Evolutionary conservation across 2,329 filamentous ascomycete genomes (phyloP).

Genomic region (Xylariaceae sp.): DNA sequence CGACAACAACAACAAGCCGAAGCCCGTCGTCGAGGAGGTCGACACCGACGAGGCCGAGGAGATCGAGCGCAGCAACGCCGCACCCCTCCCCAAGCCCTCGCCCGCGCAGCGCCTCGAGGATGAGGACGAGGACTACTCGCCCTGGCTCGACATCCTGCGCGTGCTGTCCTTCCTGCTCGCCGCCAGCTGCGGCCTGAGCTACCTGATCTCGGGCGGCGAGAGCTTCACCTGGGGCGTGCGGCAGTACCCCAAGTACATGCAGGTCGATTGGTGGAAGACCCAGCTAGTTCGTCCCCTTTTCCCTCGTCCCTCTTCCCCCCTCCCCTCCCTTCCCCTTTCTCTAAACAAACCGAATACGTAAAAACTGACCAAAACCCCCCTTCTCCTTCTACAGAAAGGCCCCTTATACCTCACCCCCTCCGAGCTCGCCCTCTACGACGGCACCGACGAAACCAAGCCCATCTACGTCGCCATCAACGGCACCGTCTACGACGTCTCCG

Average conservation of each 20-base stretch:
- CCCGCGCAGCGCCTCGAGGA: slow-evolving; percentile 43
- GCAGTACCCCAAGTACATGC: slow-evolving; percentile 59
- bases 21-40: slow-evolving; percentile 24
- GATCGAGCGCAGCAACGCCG: slow-evolving; percentile 16
- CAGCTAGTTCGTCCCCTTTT: slow-evolving; percentile 49
- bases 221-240: slow-evolving; percentile 63
- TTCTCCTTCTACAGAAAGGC: slow-evolving; percentile 45
- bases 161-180: slow-evolving; percentile 63
- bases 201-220: slow-evolving; percentile 68
- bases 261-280: slow-evolving; percentile 52
- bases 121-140: slow-evolving; percentile 53
- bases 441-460: slow-evolving; percentile 67
- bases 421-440: slow-evolving; percentile 73
- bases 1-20: slow-evolving; percentile 13
- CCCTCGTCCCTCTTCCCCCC: not conserved
- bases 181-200: slow-evolving; percentile 67
- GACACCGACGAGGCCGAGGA: slow-evolving; percentile 26
- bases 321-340: not conserved
- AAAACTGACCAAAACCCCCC: not conserved
- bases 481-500: slow-evolving; percentile 79
- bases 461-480: slow-evolving; percentile 90
- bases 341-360: not conserved
- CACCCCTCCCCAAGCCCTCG: slow-evolving; percentile 18
- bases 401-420: slow-evolving; percentile 69
- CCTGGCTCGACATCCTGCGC: slow-evolving; percentile 63